A percentile compares a stretch with the other conserved stretches of the same genome.
These are phyloP conservation scores for Cyathus striatus DNA, from an alignment of 768 basidiomycete genomes.

Conservation along the genomic window DNA sequence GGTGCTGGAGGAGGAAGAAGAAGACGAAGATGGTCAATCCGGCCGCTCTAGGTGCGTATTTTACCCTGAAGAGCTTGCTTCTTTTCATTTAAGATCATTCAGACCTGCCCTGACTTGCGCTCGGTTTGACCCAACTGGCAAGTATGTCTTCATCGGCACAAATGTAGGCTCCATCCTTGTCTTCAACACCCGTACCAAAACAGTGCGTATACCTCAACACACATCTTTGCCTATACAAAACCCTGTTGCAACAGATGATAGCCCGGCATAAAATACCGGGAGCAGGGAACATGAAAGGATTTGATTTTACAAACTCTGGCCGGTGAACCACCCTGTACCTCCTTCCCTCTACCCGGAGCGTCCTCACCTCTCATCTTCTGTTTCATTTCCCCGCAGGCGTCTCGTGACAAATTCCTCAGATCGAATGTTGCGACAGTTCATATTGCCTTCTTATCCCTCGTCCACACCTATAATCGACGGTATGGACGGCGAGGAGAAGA, in stretches of 20 bases:
- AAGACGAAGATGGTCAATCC: constrained; percentile 43
- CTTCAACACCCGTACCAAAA: constrained; percentile 81
- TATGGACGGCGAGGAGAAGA: background rate
- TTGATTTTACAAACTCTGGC: constrained; percentile 84
- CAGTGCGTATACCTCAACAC: constrained; percentile 35
- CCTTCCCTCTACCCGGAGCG: background rate
- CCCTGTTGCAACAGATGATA: constrained; percentile 50
- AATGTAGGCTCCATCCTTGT: constrained; percentile 75
- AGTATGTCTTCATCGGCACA: constrained; percentile 85
- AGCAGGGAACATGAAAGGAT: constrained; percentile 70
- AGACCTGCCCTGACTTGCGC: constrained; percentile 71
- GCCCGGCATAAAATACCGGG: constrained; percentile 71
- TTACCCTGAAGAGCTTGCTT: constrained; percentile 43
- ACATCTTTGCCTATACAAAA: background rate
- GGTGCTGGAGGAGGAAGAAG: constrained; percentile 33
- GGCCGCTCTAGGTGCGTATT: constrained; percentile 36
- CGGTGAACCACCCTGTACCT: constrained; percentile 41
- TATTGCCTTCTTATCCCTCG: constrained; percentile 53
- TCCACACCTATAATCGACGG: constrained; percentile 7
- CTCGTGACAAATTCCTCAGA: constrained; percentile 94
- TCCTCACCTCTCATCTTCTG: background rate
- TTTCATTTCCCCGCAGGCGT: constrained; percentile 32
- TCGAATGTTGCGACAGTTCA: constrained; percentile 84
- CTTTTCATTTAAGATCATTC: constrained; percentile 3
- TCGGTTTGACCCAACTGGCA: constrained; percentile 78